These are phyloP conservation scores for Cyathus striatus DNA, from an alignment of 768 basidiomycete species.

Conservation along the genomic window DNA sequence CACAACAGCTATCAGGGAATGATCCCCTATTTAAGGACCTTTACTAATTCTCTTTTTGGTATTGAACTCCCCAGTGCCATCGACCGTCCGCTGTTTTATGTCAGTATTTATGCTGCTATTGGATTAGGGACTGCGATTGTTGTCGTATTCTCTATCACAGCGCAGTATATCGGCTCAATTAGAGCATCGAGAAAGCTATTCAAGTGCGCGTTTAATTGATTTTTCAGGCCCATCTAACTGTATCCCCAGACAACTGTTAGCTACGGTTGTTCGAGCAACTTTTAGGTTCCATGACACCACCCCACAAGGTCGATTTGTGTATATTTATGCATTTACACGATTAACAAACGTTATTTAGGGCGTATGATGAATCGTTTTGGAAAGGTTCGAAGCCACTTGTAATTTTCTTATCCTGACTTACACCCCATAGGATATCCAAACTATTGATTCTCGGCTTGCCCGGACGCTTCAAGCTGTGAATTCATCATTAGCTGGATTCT, in stretches of 20 bases:
- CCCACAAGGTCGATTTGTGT: slow-evolving; percentile 51
- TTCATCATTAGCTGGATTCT: slow-evolving; percentile 69
- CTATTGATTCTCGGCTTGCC: slow-evolving; percentile 72
- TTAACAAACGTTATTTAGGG: slow-evolving; percentile 30
- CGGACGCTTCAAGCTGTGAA: slow-evolving; percentile 71
- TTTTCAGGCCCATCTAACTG: slow-evolving; percentile 23
- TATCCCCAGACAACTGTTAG: slow-evolving; percentile 33
- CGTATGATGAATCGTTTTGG: slow-evolving; percentile 86
- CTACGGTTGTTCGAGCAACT: slow-evolving; percentile 73
- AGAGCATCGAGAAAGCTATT: slow-evolving; percentile 31
- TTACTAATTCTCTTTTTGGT: no score
- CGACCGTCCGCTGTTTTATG: slow-evolving; percentile 60
- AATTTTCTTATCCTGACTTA: slow-evolving; percentile 1
- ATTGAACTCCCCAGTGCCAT: slow-evolving; percentile 36
- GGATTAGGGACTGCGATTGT: slow-evolving; percentile 41
- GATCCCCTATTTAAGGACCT: no score
- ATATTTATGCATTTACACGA: background rate
- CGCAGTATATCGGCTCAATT: slow-evolving; percentile 51
- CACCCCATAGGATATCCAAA: slow-evolving; percentile 65
- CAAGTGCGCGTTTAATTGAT: no score
- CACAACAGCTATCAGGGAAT: no score
- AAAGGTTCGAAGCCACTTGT: slow-evolving; percentile 33
- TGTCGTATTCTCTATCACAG: slow-evolving; percentile 34
- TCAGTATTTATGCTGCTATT: slow-evolving; percentile 55
- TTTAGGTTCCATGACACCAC: slow-evolving; percentile 85